Conservation (phyloP, 257 asterid species). For the Mitragyna speciosa region DNA sequence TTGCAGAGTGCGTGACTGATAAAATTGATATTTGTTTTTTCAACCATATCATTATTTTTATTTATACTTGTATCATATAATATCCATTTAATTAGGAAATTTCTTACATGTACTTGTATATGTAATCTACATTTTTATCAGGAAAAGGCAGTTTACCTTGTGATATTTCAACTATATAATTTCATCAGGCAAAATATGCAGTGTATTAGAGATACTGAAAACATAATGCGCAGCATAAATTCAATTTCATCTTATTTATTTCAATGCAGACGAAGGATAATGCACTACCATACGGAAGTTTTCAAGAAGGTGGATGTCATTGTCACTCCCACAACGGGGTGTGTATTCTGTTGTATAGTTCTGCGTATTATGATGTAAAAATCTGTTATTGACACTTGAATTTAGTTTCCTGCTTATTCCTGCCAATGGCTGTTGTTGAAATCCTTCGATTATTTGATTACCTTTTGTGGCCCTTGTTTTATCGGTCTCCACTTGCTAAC, state of each 20-base stretch:
- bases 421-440: neutral
- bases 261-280: constrained; percentile 74
- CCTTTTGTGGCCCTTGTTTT: neutral
- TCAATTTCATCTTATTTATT: constrained; percentile 1
- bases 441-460: neutral
- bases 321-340: constrained; percentile 98
- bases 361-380: neutral
- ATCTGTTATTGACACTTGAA: neutral
- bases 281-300: constrained; percentile 77
- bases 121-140: neutral
- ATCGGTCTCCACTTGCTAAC: neutral
- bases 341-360: constrained; percentile 22
- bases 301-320: constrained; percentile 84
- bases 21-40: neutral
- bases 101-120: neutral
- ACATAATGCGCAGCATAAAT: neutral
- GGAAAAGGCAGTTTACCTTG: constrained; percentile 1
- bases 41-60: neutral
- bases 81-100: too few relatives aligned
- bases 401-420: neutral
- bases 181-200: too few relatives aligned
- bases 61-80: neutral
- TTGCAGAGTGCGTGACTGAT: neutral
- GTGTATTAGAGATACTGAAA: neutral
- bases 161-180: neutral